Evolutionary conservation across 1,284 basidiomycete genomes (phyloP).

Genomic region (Pascua guehoae): DNA sequence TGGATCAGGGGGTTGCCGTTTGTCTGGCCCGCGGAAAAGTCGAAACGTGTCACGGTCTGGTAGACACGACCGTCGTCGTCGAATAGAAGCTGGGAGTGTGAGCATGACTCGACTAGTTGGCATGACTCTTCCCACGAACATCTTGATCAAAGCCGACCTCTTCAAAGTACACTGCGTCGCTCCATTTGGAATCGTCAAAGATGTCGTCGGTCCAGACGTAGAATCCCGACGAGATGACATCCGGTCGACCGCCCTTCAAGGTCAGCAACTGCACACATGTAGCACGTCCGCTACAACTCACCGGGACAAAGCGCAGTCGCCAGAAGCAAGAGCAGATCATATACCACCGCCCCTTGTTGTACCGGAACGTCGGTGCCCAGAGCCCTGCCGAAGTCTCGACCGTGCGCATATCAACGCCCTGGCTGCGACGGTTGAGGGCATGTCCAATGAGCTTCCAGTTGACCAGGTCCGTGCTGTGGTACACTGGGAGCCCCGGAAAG

Average conservation of each 20-base stretch:
- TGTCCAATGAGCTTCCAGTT: conserved; percentile 33
- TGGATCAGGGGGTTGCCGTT: neutral
- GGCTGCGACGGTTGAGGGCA: conserved; percentile 22
- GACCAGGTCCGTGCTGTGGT: conserved; percentile 25
- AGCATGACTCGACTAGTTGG: neutral
- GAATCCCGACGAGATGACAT: conserved; percentile 17
- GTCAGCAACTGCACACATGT: too few relatives aligned
- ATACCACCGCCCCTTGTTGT: conserved; percentile 26
- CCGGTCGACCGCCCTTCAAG: too few relatives aligned
- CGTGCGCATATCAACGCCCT: conserved; percentile 24
- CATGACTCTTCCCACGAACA: conserved; percentile 8
- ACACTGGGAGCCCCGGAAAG: conserved; percentile 33
- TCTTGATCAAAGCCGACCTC: conserved; percentile 27
- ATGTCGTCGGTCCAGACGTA: conserved; percentile 32
- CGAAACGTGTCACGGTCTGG: too few relatives aligned
- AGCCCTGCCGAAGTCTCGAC: conserved; percentile 23
- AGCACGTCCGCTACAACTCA: too few relatives aligned
- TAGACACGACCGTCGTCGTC: conserved; percentile 16
- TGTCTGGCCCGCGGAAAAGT: neutral
- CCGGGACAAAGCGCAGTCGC: too few relatives aligned
- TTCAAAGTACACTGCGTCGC: conserved; percentile 25
- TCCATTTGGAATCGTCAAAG: conserved; percentile 25
- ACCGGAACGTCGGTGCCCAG: conserved; percentile 29
- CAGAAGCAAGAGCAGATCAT: conserved; percentile 16
- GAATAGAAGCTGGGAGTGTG: conserved; percentile 18